Base-by-base conservation (phyloP, 1,284 basidiomycete species). In the Heliocybe sulcata region DNA sequence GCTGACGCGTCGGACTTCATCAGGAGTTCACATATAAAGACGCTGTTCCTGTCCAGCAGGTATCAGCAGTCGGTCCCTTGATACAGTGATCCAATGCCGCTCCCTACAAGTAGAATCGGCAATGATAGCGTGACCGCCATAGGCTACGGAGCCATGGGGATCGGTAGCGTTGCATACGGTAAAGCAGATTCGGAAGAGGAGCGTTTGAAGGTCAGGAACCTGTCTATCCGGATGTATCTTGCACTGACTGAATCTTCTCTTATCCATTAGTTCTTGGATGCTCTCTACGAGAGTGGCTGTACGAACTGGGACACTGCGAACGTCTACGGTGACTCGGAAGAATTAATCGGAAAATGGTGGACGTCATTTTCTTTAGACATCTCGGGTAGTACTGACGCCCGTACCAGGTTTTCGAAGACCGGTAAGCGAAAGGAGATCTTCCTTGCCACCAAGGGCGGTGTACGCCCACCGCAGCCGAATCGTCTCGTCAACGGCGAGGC, bases 391-490 rank as follows among this genome's bases (percentile, higher is more conserved):
- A 6, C 29, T 31, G 29, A 12, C 20, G 12, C 47, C 11, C 23
- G 6, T 6, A 11, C 3, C 35, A 70, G 69, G 71, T 69, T 75
- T 60, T 68, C 69, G 56, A 64, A 63, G 16, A 72, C 70, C 0
- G 72, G 69, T 11, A 74, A 73, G 59, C 65, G 73, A 33, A 57
- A 58, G 53, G 67, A 74, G 47, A 74, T 77, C 53, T 77, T 77
- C 66, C 64, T 79, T 0, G 75, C 75, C 1, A 77, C 75, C 26
- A 85, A 85, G 63, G 81, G 81, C 58, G 79, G 77, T 0, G 9
- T 49, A 12, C 22, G 12, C 20, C 22, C 27, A 22, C 16, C 47
- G n/a, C 14, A 49, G 14, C 23, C 47, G 6, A 29, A 29, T 22
- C 47, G 23, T 22, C 57, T 73, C 52, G 55, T 72, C 29, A 63